A percentile compares a stretch with the other conserved stretches of the same genome.
Evolutionary conservation across 495 filamentous ascomycete species (phyloP).

Genomic region (Thermothielavioides terrestris): DNA sequence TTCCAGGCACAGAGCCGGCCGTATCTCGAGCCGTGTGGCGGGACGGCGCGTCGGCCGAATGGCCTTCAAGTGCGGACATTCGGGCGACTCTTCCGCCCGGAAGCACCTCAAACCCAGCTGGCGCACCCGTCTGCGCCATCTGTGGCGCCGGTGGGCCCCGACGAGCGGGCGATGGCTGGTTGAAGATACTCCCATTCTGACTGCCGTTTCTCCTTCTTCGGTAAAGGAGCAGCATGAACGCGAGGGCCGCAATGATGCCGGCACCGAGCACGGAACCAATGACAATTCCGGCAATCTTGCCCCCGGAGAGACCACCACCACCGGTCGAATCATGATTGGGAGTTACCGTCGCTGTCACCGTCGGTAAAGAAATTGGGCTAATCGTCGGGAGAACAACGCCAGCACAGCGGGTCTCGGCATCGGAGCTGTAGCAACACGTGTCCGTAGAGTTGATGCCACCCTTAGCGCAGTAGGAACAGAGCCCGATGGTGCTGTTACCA

Average conservation of each 20-base stretch:
- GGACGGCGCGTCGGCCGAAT: slow-evolving; percentile 52
- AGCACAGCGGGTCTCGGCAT: slow-evolving; percentile 58
- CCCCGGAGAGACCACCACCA: slow-evolving; percentile 57
- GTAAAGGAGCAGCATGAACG: slow-evolving; percentile 45
- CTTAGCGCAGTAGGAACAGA: slow-evolving; percentile 77
- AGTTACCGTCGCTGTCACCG: slow-evolving; percentile 35
- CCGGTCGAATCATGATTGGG: slow-evolving; percentile 31
- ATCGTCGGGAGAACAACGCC: slow-evolving; percentile 67
- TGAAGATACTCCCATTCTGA: slow-evolving; percentile 60
- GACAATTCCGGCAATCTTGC: slow-evolving; percentile 83
- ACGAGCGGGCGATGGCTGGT: slow-evolving; percentile 75
- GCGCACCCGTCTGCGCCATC: slow-evolving; percentile 30
- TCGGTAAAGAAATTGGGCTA: slow-evolving; percentile 53
- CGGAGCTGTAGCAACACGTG: slow-evolving; percentile 84
- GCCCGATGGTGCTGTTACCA: slow-evolving; percentile 64
- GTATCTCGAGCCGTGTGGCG: slow-evolving; percentile 32
- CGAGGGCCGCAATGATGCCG: slow-evolving; percentile 48
- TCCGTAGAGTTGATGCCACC: slow-evolving; percentile 87
- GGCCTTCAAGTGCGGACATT: slow-evolving; percentile 86
- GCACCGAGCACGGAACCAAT: slow-evolving; percentile 68
- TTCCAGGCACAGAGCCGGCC: slow-evolving; percentile 19
- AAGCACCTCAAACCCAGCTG: slow-evolving; percentile 60
- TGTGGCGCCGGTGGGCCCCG: slow-evolving; percentile 36
- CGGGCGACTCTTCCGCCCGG: slow-evolving; percentile 86
- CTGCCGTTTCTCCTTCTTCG: slow-evolving; percentile 52